Evolutionary conservation across 345 rosid species (phyloP), one percentile per base, ranked within the genome.

Genomic region (Conringia planisiliqua): DNA sequence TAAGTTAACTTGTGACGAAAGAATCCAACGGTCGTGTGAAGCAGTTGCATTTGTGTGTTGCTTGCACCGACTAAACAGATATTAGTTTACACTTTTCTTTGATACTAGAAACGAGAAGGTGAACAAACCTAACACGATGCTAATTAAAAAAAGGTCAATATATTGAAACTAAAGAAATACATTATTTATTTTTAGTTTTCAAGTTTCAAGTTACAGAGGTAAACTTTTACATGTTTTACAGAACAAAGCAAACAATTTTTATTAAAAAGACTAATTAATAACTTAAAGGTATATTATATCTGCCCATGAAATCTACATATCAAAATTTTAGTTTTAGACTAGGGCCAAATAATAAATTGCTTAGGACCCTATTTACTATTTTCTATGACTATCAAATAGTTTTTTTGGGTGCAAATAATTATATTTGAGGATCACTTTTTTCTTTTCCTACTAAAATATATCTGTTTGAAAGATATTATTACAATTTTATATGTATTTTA

Each of bases 11-110:
- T 40, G 7, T 20, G 39, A 10, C 33, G 22, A 30, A 68, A 61
- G 74, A 50, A 68, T 32, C 35, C 16, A 68, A 75, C 79, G 79
- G 70, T 62, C 79, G 27, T 75, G 36, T 47, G 62, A 59, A 22
- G 69, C 55, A 67, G 73, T 59, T 75, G 26, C 13, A 18, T 59
- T 40, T 75, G 32, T 44, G 7, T 66, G 58, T 52, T 44, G 66
- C 66, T 66, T 68, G 33, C 56, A 68, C 73, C 79, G 68, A 51
- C 79, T 22, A 46, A 66, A 66, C 40, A 4, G 7, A 43, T 29
- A 58, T 22, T 70, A 58, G 36, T 14, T 33, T 59, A 57, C 56
- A 57, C 44, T 32, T 20, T 69, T 68, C 11, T 36, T 68, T 20
- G 6, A 13, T 22, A 33, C 22, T 4, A 29, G 3, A 18, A 68